Base-by-base conservation (phyloP, 495 filamentous ascomycete genomes). In the Aspergillus leporis region DNA sequence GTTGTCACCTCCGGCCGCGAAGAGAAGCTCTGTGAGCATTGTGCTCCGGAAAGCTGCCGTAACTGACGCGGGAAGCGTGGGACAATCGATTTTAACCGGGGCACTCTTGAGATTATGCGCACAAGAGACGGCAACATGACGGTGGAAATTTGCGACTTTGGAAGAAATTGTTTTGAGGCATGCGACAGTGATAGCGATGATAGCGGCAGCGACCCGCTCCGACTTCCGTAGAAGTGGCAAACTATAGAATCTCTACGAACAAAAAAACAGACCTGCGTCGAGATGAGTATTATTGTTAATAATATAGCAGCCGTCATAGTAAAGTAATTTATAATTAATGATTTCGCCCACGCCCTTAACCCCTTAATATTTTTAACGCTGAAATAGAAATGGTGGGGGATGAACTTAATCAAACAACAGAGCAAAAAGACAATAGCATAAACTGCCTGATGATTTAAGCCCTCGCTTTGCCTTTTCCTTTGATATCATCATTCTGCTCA, bases 381-480 rank as follows among this genome's bases (percentile, higher is more conserved):
- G 3, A 8, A 47, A 47, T 10, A 22, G 10, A n/a, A 40, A 40
- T n/a, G 10, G 10, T 40, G 36, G 36, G 3, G 10, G 9, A 9
- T 4, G 3, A 40, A 13, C 2, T 12, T n/a, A 40, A 6, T 28
- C 36, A 19, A 47, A 45, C 3, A 23, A 49, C 32, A 53, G 40
- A 50, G 32, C 4, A 25, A 52, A n/a, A 56, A 51, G 30, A 69
- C 64, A 61, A 65, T 56, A 61, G 51, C 62, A 65, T 63, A 59
- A 48, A 45, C 30, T 36, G 18, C 55, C 21, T 14, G 5, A 38
- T 54, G 12, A 13, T 25, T 56, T 51, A 77, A 34, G 72, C 76
- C 30, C 68, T 70, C 3, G 70, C 72, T 53, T 79, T 78, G 31
- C 75, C 78, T 63, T 79, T 77, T 31, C 59, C 66, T 13, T 73